Conservation (phyloP, 116 monocot species). For the Phalaenopsis hybrid region DNA sequence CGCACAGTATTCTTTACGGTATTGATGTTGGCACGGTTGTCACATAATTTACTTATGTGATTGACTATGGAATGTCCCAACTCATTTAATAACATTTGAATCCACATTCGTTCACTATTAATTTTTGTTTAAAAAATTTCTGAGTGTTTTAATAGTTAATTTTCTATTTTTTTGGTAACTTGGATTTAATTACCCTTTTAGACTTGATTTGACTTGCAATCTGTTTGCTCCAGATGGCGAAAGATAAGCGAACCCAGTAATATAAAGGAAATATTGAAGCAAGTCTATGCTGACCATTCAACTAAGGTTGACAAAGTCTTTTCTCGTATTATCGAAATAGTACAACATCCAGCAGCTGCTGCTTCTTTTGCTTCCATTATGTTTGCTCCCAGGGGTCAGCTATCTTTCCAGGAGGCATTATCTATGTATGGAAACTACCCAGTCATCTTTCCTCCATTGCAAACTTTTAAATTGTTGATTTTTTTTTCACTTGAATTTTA, state of each 20-base stretch:
- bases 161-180: background rate
- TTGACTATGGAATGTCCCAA: too few species aligned
- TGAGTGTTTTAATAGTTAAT: background rate
- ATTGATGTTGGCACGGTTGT: too few species aligned
- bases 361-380: conserved; percentile 96
- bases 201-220: conserved; percentile 2
- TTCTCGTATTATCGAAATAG: conserved; percentile 68
- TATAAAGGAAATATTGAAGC: conserved; percentile 73
- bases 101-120: too few species aligned
- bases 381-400: conserved; percentile 68
- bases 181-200: background rate
- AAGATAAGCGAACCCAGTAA: conserved; percentile 88
- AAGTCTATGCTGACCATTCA: conserved; percentile 92
- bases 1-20: too few species aligned
- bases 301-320: conserved; percentile 87
- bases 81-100: too few species aligned
- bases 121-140: background rate
- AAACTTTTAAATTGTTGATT: too few species aligned
- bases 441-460: background rate
- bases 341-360: conserved; percentile 91
- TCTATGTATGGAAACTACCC: conserved; percentile 32
- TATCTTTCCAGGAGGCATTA: conserved; percentile 77
- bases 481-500: too few species aligned
- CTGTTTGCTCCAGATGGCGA: conserved; percentile 62
- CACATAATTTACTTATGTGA: too few species aligned